These are phyloP conservation scores for Crithidia fasciculata DNA, from an alignment of 208 protist genomes.

Conservation along the genomic window DNA sequence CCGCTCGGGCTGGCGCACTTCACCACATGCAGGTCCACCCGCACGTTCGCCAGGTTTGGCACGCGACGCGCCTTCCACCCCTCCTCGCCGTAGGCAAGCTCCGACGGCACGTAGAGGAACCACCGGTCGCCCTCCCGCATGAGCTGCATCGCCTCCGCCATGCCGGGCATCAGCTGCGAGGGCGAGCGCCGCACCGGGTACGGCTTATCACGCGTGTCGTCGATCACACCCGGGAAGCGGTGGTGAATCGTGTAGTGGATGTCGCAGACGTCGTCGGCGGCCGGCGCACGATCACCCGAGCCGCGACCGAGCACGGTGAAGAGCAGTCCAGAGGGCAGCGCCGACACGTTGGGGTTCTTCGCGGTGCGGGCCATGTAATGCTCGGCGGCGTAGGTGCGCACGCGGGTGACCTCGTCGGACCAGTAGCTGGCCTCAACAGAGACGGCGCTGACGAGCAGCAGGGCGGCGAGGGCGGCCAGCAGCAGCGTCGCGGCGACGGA, in stretches of 20 bases:
- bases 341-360: conserved; percentile 46
- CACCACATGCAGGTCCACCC: conserved; percentile 73
- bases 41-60: conserved; percentile 47
- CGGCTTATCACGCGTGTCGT: conserved; percentile 54
- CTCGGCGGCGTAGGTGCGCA: conserved; percentile 45
- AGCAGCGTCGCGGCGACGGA: conserved; percentile 1
- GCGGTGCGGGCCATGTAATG: conserved; percentile 54
- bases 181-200: conserved; percentile 66
- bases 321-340: conserved; percentile 77
- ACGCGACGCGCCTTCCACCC: conserved; percentile 52
- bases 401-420: conserved; percentile 52
- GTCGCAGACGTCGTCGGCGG: conserved; percentile 57
- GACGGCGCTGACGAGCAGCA: conserved; percentile 19
- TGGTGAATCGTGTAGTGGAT: conserved; percentile 75
- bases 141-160: conserved; percentile 81
- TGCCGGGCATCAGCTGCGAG: conserved; percentile 55
- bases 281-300: conserved; percentile 52
- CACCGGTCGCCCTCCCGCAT: conserved; percentile 89
- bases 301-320: conserved; percentile 59
- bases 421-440: conserved; percentile 38
- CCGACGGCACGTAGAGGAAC: conserved; percentile 71
- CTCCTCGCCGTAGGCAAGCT: conserved; percentile 69
- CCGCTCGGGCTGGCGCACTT: conserved; percentile 49
- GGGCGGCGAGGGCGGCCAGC: conserved; percentile 8
- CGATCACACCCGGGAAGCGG: conserved; percentile 55